phyloP scores from a whole-genome alignment of 352 stramenopile species.

The Globisporangium rhizosaccharum region DNA sequence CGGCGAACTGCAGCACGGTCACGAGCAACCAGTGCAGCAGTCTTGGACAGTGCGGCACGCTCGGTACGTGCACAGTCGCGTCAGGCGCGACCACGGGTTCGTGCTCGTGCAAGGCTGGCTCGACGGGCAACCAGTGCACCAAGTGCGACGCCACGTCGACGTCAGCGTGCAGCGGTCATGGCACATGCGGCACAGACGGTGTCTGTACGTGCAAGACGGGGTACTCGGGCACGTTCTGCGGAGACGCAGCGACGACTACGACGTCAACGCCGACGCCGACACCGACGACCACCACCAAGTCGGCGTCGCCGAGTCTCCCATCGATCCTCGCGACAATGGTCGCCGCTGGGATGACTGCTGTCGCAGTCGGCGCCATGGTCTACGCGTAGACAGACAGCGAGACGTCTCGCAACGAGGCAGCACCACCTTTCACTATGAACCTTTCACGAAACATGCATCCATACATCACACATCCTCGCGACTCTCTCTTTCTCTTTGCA shows the following conservation, averaged over 20 bases:
- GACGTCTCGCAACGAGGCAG: background rate
- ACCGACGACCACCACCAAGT: slow-evolving; percentile 3
- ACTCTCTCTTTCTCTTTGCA: background rate
- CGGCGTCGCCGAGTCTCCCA: background rate
- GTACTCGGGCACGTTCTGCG: slow-evolving; percentile 67
- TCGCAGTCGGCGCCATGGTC: slow-evolving; percentile 19
- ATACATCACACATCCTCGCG: background rate
- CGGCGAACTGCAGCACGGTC: slow-evolving; percentile 41
- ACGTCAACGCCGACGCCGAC: slow-evolving; percentile 1
- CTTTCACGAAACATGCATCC: background rate
- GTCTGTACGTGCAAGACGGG: slow-evolving; percentile 46
- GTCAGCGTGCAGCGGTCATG: slow-evolving; percentile 39
- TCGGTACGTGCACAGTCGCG: slow-evolving; percentile 40
- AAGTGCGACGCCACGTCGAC: slow-evolving; percentile 40
- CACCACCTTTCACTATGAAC: background rate
- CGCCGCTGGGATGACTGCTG: slow-evolving; percentile 5
- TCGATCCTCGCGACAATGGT: slow-evolving; percentile 15
- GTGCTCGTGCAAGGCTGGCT: slow-evolving; percentile 46
- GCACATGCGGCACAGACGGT: slow-evolving; percentile 36
- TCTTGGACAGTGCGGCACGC: slow-evolving; percentile 56
- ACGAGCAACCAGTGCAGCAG: slow-evolving; percentile 71
- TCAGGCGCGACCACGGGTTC: slow-evolving; percentile 22
- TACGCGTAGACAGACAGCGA: slow-evolving; percentile 21
- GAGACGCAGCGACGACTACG: slow-evolving; percentile 6
- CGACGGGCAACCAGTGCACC: slow-evolving; percentile 58